Percentiles rank a stretch among this genome's conserved stretches.
Conservation (phyloP, 2,329 filamentous ascomycete genomes). For the Macrophomina phaseolina region DNA sequence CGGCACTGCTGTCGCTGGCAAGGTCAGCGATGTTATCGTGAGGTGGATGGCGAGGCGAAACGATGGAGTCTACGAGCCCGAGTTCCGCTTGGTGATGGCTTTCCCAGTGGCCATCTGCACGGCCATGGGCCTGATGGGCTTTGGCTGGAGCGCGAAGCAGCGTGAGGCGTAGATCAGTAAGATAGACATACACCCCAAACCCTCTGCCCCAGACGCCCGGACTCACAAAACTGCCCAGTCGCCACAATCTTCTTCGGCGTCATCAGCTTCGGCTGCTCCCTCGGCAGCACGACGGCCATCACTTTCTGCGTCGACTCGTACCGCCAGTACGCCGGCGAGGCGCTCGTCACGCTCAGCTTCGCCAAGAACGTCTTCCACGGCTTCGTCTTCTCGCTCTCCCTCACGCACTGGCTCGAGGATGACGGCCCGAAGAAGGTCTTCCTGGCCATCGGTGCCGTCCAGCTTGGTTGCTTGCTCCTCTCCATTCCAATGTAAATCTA, state of each 20-base stretch:
- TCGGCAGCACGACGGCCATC: constrained; percentile 89
- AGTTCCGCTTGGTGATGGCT: constrained; percentile 90
- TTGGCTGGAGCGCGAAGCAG: constrained; percentile 84
- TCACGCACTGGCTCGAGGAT: constrained; percentile 78
- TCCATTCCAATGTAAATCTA: constrained; percentile 94
- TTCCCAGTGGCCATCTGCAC: constrained; percentile 79
- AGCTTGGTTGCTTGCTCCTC: constrained; percentile 73
- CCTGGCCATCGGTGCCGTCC: constrained; percentile 82
- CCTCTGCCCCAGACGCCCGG: no score
- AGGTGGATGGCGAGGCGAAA: constrained; percentile 82
- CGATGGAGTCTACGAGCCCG: constrained; percentile 90
- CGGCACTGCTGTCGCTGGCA: constrained; percentile 90
- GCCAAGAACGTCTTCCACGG: constrained; percentile 94
- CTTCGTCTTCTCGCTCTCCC: constrained; percentile 85
- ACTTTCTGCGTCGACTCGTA: constrained; percentile 96
- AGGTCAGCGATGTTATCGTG: constrained; percentile 84
- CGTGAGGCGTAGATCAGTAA: constrained; percentile 73
- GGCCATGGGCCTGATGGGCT: constrained; percentile 87
- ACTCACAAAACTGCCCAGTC: constrained; percentile 51
- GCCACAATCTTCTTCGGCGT: constrained; percentile 93
- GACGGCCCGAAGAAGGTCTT: constrained; percentile 81
- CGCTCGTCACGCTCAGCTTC: constrained; percentile 92
- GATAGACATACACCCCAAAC: not conserved
- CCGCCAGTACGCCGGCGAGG: constrained; percentile 90
- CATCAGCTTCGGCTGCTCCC: constrained; percentile 87